Base-by-base conservation (phyloP, 2,329 filamentous ascomycete genomes). In the Biscogniauxia sp. region DNA sequence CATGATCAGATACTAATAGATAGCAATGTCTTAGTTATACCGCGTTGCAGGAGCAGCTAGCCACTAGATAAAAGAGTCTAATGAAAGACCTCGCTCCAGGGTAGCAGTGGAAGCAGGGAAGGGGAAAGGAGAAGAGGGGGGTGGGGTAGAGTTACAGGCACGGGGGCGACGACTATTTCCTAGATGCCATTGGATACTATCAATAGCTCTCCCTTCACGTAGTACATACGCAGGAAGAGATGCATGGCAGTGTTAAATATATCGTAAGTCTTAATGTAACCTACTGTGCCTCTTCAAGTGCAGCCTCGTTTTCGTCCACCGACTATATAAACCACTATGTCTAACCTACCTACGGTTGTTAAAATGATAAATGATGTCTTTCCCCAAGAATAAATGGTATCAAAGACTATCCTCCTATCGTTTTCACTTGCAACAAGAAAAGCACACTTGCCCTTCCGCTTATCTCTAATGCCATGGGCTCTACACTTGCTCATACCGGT, bases 401-500 rank as follows among this genome's bases (percentile, higher is more conserved):
- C 17, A 45, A 13, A 5, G 15, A 45, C 6, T 45, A 3, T 17
- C 37, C 6, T 45, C 2, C 6, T 9, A n/a, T 45, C 37, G 13
- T n/a, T 17, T 13, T n/a, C 17, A 3, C 17, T 45, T n/a, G 3
- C 17, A 6, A 17, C 37, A 32, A 9, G 2, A 8, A 32, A 13
- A 32, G 11, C 9, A 23, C 11, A 45, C 15, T 45, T 45, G 13
- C 15, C 9, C 37, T 41, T 41, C 37, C n/a, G n/a, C n/a, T n/a
- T n/a, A 23, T n/a, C 15, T 45, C 2, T 23, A 53, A 13, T n/a
- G 25, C 37, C 2, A 45, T 53, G 52, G 23, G 9, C 52, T 53
- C 52, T 28, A n/a, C 17, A 17, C 11, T 45, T 45, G 5, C 37
- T n/a, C 59, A 57, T 49, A 66, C 64, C 26, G 62, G 60, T 9